Percentiles rank a stretch among this genome's conserved stretches.
Conservation (phyloP, 1,284 basidiomycete genomes). For the Apiotrichum brassicae region DNA sequence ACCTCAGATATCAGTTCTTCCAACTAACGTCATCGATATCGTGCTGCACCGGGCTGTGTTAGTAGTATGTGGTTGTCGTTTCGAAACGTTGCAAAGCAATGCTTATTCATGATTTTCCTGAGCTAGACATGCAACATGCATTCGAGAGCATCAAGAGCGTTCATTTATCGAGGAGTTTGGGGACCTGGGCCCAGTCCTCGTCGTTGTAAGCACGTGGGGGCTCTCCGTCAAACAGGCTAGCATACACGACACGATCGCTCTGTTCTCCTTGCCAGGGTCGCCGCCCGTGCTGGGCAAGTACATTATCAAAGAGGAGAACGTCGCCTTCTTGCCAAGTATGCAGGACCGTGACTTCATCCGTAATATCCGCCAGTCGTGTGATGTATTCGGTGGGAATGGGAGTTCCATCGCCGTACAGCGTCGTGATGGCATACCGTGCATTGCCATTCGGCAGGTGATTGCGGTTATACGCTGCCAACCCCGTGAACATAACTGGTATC, state of each 20-base stretch:
- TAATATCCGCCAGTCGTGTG: conserved; percentile 12
- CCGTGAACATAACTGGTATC: conserved; percentile 9
- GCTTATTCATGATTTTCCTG: too few species aligned
- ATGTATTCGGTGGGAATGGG: conserved; percentile 13
- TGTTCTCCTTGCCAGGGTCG: conserved; percentile 13
- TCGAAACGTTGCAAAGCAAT: too few species aligned
- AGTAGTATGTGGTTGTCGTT: too few species aligned
- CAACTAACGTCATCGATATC: too few species aligned
- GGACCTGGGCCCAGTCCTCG: neutral
- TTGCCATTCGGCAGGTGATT: conserved; percentile 2
- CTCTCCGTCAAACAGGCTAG: conserved; percentile 8
- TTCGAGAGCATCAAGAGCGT: too few species aligned
- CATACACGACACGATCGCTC: conserved; percentile 9
- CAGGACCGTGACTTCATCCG: conserved; percentile 13
- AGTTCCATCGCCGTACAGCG: conserved; percentile 16
- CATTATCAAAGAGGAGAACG: conserved; percentile 15
- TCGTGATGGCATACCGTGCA: neutral
- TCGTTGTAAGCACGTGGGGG: conserved; percentile 7
- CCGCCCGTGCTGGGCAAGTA: conserved; percentile 13
- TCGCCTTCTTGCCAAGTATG: conserved; percentile 15
- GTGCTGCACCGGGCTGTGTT: too few species aligned
- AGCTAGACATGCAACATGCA: too few species aligned
- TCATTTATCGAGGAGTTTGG: too few species aligned
- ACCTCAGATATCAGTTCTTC: too few species aligned
- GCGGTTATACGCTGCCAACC: conserved; percentile 8